phyloP scores from a whole-genome alignment of 345 rosid species.

The Eucalyptus polybractea region DNA sequence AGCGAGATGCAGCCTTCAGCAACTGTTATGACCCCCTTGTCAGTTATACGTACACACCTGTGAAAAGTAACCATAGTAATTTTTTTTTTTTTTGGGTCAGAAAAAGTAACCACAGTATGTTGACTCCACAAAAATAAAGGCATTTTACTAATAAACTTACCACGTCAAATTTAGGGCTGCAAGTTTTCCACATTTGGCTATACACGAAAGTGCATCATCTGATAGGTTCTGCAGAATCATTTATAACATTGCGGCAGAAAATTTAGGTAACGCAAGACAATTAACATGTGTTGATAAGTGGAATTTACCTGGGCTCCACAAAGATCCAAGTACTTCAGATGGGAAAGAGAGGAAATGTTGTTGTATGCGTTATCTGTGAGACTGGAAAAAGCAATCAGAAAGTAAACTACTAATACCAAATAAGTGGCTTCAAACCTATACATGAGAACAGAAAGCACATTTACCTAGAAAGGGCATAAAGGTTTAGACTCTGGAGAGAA shows the following conservation, averaged over 20 bases:
- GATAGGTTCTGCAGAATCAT: conserved; percentile 54
- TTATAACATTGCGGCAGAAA: not conserved
- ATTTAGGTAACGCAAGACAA: not conserved
- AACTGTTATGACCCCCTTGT: conserved; percentile 57
- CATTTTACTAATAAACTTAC: conserved; percentile 20
- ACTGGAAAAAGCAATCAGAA: conserved; percentile 22
- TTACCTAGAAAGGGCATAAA: conserved; percentile 85
- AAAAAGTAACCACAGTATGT: not conserved
- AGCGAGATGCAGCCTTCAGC: conserved; percentile 71
- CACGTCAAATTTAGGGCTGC: conserved; percentile 77
- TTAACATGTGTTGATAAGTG: not conserved
- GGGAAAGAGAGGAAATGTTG: conserved; percentile 45
- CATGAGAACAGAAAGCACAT: not conserved
- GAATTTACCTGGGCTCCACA: conserved; percentile 84
- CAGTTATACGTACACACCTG: conserved; percentile 83
- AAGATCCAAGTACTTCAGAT: conserved; percentile 61
- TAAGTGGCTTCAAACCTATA: not conserved
- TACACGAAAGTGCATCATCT: conserved; percentile 62
- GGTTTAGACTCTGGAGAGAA: conserved; percentile 53
- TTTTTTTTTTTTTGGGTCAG: not conserved
- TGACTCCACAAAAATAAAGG: not conserved
- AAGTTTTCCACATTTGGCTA: conserved; percentile 67
- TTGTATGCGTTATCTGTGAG: conserved; percentile 69
- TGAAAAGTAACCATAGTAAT: not conserved
- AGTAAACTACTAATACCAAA: not conserved